Base-by-base conservation (phyloP, 768 basidiomycete species). In the Sistotremastrum niveocremeum region DNA sequence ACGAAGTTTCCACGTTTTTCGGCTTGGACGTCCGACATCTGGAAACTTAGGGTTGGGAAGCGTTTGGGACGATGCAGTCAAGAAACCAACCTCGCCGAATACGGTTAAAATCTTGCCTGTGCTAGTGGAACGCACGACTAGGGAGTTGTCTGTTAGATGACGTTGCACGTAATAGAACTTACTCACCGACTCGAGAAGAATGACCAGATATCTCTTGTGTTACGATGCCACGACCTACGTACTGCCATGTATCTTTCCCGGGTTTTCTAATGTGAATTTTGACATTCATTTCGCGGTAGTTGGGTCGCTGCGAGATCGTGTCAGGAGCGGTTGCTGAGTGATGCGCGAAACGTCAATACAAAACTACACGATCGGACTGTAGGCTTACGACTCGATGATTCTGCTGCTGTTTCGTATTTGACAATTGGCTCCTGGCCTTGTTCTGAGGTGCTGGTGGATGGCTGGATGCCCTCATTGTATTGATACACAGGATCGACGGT, bases 1-100 rank as follows among this genome's bases (percentile, higher is more conserved):
- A 89, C 79, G 56, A 89, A 89, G 59, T 87, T 88, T 44, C 86
- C 86, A 51, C 86, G 74, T 62, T 84, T 84, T 63, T 89, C 86
- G 11, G 84, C 85, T 65, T 87, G 83, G 35, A 88, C 63, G 57
- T 87, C 79, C 47, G 75, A 76, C 28, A 67, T 57, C 81, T 84
- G 47, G 35, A 39, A 36, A 2, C 35, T 42, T 29, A 47, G 43
- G 48, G 37, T 50, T 43, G 36, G 49, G 51, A 50, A 48, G 48
- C 42, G 46, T 52, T 48, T 46, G 12, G 31, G 10, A n/a, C 36
- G 8, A 42, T 32, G 43, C 39, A 37, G 31, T 31, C 7, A 42
- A 34, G 32, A 41, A 29, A 61, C 73, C 50, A 45, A 80, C 84
- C 69, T 86, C 84, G 57, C 70, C 69, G 53, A 88, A 88, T 33